These are phyloP conservation scores for Lecanicillium sp. DNA, from an alignment of 2,329 filamentous ascomycete species.

Conservation along the genomic window DNA sequence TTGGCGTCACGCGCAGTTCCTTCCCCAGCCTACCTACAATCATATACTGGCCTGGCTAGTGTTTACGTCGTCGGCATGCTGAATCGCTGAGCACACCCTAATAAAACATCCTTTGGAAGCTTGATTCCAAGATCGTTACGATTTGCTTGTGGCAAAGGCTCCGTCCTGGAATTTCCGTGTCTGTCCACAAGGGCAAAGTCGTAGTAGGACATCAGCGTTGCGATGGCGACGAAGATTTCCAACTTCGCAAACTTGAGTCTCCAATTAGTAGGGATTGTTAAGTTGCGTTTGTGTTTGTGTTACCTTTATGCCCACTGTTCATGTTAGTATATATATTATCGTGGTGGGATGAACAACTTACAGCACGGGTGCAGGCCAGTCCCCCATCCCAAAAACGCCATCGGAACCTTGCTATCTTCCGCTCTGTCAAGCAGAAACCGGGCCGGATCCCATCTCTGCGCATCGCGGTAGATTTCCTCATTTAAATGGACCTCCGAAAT, in stretches of 20 bases:
- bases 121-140: constrained; percentile 5
- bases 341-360: constrained; percentile 12
- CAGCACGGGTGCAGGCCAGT: constrained; percentile 26
- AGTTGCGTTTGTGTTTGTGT: neutral
- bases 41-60: too few relatives aligned
- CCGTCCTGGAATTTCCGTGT: constrained; percentile 20
- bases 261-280: constrained; percentile 2
- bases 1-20: too few relatives aligned
- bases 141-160: constrained; percentile 9
- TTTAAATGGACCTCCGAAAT: constrained; percentile 42
- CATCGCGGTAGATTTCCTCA: constrained; percentile 38
- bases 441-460: constrained; percentile 40
- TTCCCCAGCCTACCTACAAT: too few relatives aligned
- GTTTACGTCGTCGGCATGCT: neutral
- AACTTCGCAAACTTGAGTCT: constrained; percentile 42
- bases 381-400: constrained; percentile 27
- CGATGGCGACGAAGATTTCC: constrained; percentile 41
- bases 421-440: constrained; percentile 37
- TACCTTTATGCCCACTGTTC: constrained; percentile 2
- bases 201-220: constrained; percentile 41
- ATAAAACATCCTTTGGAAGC: neutral
- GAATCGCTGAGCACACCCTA: neutral
- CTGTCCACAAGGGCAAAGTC: constrained; percentile 35
- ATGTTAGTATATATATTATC: neutral
- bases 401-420: constrained; percentile 30